Evolutionary conservation across 2,329 filamentous ascomycete genomes (phyloP), one percentile per base, ranked within the genome.

Genomic region (Aschersonia sp.): DNA sequence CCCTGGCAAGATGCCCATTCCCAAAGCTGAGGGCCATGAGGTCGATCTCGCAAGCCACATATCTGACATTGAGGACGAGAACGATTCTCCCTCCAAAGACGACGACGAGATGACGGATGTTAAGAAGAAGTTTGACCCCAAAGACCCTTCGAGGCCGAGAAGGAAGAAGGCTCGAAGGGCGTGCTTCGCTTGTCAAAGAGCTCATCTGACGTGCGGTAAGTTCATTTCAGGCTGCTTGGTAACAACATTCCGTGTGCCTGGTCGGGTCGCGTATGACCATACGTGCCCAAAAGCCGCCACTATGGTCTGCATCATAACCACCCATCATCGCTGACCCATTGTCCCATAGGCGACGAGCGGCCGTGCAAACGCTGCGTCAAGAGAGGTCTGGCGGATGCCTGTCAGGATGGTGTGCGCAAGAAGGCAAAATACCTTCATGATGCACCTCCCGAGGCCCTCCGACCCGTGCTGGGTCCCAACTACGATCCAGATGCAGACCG

Each of bases 371-470:
- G 92, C 59, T 98, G 92, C 64, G 87, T 97, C 57, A 96, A 96
- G 66, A 83, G 92, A 57, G 87, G 87, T 43, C 77, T 97, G 29
- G 85, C 88, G 58, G 88, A 95, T 62, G 80, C 80, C 51, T 98
- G 92, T 60, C 88, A 95, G 64, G 92, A 98, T 61, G 92, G 92
- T 47, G 88, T 97, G 46, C 84, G 92, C 53, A 98, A 98, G 68
- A 98, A 97, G 74, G 92, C 92, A 46, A 98, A 98, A 65, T 98
- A 98, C 64, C 84, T 98, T 49, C 89, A 97, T 60, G 92, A 97
- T 73, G 88, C 90, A 30, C 89, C 90, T 37, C 80, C 87, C 46
- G 88, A 94, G 62, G 88, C 88, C 43, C 72, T 96, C 52, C 78
- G 90, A 60, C 87, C 89, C n/a, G 87, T 92, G 42, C 75, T 92